Evolutionary conservation across 2,329 filamentous ascomycete genomes (phyloP), one percentile per base, ranked within the genome.

Genomic region (Nemania serpens): DNA sequence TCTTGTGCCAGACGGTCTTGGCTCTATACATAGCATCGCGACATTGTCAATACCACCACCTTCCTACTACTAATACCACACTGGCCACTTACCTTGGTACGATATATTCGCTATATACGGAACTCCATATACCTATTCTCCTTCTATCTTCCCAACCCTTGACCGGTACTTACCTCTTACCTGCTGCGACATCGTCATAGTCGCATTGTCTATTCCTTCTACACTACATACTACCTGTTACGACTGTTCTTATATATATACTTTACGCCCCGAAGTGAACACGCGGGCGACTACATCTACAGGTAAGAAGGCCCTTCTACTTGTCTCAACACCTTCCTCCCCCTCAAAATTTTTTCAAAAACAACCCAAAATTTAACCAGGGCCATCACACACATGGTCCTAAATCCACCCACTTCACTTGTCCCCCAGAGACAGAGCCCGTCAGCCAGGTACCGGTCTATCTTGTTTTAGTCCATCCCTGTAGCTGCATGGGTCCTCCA

Each of bases 391-490:
- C 47, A 48, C 42, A 41, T 29, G 33, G 39, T 51, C 41, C 22
- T 34, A 43, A 54, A 43, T 36, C 54, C 37, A 61, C 59, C 59
- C 59, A 55, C 55, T 29, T 29, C 25, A 4, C 3, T 7, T 29
- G 54, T 48, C 48, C 37, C 54, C 20, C 43, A 46, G 55, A 45
- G 51, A 43, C 46, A 48, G 59, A 42, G 34, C 41, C 60, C 54
- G 33, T 55, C 51, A 55, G 49, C 59, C 59, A 62, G 59, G 59
- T 55, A 62, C 59, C 33, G 33, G 59, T 20, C 12, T 45, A 45
- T 51, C 57, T 52, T 53, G 57, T 33, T 54, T 61, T 34, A 45
- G 54, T 12, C 33, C 36, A 64, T 59, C 59, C 56, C 56, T 64
- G 52, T 49, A 45, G 25, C 29, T 51, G 62, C 59, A 64, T 62